A percentile compares a stretch with the other conserved stretches of the same genome.
These are phyloP conservation scores for Sphaerosporella brunnea DNA, from an alignment of 495 filamentous ascomycete genomes.

Conservation along the genomic window DNA sequence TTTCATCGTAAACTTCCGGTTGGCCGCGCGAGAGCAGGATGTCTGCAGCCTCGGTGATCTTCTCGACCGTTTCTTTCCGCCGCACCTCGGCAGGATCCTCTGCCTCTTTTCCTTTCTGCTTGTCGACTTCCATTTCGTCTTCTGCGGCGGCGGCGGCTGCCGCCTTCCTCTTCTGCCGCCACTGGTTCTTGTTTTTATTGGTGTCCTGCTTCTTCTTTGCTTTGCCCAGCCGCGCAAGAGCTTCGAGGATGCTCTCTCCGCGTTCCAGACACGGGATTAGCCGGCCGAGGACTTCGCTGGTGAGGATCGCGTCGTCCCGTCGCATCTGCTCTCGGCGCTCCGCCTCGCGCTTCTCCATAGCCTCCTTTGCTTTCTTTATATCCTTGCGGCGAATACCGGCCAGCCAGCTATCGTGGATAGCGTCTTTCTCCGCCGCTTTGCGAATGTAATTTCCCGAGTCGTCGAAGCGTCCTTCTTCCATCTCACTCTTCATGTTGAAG, in stretches of 20 bases:
- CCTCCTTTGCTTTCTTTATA: conserved; percentile 70
- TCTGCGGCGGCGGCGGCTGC: conserved; percentile 28
- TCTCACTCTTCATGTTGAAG: conserved; percentile 81
- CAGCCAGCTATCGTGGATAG: conserved; percentile 79
- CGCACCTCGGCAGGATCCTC: conserved; percentile 54
- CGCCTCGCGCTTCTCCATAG: conserved; percentile 68
- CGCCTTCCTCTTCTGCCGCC: conserved; percentile 35
- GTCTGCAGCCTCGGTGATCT: conserved; percentile 76
- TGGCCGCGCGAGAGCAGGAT: conserved; percentile 64
- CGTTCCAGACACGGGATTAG: conserved; percentile 58
- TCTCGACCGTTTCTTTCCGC: conserved; percentile 54
- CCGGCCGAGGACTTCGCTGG: conserved; percentile 50
- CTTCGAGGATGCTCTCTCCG: conserved; percentile 79
- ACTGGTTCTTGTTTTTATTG: conserved; percentile 43
- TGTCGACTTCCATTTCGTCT: conserved; percentile 53
- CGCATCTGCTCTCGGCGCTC: conserved; percentile 50
- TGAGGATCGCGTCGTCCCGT: conserved; percentile 54
- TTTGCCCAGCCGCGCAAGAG: conserved; percentile 63
- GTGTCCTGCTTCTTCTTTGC: conserved; percentile 43
- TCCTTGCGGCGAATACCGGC: conserved; percentile 86
- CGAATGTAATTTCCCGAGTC: conserved; percentile 76
- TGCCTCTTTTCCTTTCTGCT: conserved; percentile 28
- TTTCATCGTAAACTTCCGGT: conserved; percentile 72
- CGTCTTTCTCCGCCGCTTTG: conserved; percentile 77
- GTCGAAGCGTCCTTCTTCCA: conserved; percentile 87